A percentile compares a stretch with the other conserved stretches of the same genome.
Conservation (phyloP, 768 basidiomycete species). For the Chlorophyllum brunneum region DNA sequence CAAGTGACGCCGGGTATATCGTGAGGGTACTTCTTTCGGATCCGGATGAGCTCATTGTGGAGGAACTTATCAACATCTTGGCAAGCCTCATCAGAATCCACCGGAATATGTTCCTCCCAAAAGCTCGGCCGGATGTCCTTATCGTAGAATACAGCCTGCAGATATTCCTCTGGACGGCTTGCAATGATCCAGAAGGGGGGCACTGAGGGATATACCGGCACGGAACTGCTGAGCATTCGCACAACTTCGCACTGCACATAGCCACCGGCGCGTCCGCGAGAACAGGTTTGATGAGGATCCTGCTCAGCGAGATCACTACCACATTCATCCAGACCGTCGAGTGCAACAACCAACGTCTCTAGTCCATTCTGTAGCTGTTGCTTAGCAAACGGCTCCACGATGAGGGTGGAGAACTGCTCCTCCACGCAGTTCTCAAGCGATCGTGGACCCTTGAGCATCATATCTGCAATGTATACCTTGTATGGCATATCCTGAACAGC, state of each 20-base stretch:
- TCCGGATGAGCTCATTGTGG: constrained; percentile 9
- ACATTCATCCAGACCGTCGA: constrained; percentile 26
- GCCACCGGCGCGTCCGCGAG: background rate
- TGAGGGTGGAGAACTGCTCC: constrained; percentile 14
- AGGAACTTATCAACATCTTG: constrained; percentile 19
- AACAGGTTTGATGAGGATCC: background rate
- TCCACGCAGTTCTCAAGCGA: constrained; percentile 10
- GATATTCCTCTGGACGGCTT: constrained; percentile 24
- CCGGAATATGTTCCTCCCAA: constrained; percentile 3
- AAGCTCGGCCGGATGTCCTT: background rate
- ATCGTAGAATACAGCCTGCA: constrained; percentile 14
- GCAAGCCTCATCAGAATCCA: constrained; percentile 14
- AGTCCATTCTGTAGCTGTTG: background rate
- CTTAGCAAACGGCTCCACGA: constrained; percentile 12
- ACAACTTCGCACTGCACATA: constrained; percentile 17
- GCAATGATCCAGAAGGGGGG: constrained; percentile 23
- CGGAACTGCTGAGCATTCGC: background rate
- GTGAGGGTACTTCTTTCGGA: constrained; percentile 3
- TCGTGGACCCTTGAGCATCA: constrained; percentile 2
- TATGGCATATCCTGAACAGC: background rate
- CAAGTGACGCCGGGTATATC: constrained; percentile 7
- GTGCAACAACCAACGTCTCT: constrained; percentile 11
- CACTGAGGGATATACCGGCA: background rate
- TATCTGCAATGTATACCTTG: background rate
- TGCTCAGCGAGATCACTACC: background rate